Evolutionary conservation across 2,329 filamentous ascomycete species (phyloP), one percentile per base, ranked within the genome.

Genomic region (Hypoxylon sp.): DNA sequence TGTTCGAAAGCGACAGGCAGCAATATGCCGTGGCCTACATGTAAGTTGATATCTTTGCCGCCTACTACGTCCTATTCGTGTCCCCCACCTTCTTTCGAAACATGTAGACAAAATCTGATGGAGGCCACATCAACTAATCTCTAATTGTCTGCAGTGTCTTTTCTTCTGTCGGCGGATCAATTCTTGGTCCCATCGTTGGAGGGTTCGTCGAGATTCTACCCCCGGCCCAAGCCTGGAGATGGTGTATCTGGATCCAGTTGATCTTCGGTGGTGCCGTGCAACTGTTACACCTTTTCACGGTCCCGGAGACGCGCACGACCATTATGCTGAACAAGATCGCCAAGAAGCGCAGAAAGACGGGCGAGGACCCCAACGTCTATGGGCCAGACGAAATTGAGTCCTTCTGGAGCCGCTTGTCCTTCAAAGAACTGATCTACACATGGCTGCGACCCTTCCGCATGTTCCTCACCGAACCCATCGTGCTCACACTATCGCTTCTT

Each of bases 261-360:
- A 93, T 94, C 70, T 88, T 95, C 55, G 92, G 92, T 16, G 89
- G 79, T 7, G 83, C 87, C 32, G 87, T 93, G 2, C 91, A 94
- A 74, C 16, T 87, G 1, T 74, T 92, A 3, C 91, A 93, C 74
- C 80, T 90, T 51, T 73, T 91, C 61, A 82, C 87, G 6, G 92
- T 96, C 1, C 92, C 92, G 1, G 93, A 96, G 77, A 96, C 93
- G 0, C 85, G 92, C 54, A 86, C 88, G 0, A 93, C 90, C 3
- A 86, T 93, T 65, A 84, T 96, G 81, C 89, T 96, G 84, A 90
- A 96, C 79, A 83, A 82, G 1, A 92, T 94, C 62, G 93, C 93
- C 26, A 93, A 93, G 83, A 88, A 86, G 76, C 86, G 89, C 68
- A 86, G 92, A 76, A 81, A 89, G 78, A 80, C 80, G 9, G 88